phyloP scores from a whole-genome alignment of 2,329 filamentous ascomycete species.

The Trichophyton simii region DNA sequence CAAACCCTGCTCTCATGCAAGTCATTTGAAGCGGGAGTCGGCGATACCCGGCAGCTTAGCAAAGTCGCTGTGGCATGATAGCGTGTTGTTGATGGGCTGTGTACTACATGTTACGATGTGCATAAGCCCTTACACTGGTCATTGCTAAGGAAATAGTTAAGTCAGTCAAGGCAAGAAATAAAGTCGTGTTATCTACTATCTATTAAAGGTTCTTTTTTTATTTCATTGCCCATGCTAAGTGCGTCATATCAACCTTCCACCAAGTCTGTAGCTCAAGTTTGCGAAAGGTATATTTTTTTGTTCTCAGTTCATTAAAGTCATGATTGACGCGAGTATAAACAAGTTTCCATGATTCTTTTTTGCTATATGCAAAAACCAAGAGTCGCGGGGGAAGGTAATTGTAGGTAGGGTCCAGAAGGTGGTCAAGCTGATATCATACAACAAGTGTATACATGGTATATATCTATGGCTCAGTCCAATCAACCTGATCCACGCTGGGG shows the following conservation, averaged over 20 bases:
- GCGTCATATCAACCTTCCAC: background rate
- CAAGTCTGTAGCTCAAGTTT: background rate
- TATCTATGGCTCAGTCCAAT: conserved; percentile 69
- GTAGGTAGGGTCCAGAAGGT: background rate
- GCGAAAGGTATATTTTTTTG: background rate
- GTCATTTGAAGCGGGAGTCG: too few relatives aligned
- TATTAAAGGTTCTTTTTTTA: background rate
- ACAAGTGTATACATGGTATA: background rate
- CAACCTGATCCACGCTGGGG: conserved; percentile 78
- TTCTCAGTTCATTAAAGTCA: conserved; percentile 2
- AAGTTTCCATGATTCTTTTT: background rate
- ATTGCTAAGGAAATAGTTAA: background rate
- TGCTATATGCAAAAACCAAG: background rate
- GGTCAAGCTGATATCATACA: background rate
- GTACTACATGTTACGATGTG: too few relatives aligned
- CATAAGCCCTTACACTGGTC: too few relatives aligned
- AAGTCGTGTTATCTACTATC: background rate
- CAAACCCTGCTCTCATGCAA: too few relatives aligned
- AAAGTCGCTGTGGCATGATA: too few relatives aligned
- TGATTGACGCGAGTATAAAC: background rate
- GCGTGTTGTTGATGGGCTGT: too few relatives aligned
- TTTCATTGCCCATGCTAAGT: background rate
- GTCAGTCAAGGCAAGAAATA: background rate
- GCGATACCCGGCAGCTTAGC: too few relatives aligned
- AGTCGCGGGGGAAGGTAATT: too few relatives aligned